A percentile compares a stretch with the other conserved stretches of the same genome.
Evolutionary conservation across 2,329 filamentous ascomycete genomes (phyloP).

Genomic region (Scedosporium dehoogii): DNA sequence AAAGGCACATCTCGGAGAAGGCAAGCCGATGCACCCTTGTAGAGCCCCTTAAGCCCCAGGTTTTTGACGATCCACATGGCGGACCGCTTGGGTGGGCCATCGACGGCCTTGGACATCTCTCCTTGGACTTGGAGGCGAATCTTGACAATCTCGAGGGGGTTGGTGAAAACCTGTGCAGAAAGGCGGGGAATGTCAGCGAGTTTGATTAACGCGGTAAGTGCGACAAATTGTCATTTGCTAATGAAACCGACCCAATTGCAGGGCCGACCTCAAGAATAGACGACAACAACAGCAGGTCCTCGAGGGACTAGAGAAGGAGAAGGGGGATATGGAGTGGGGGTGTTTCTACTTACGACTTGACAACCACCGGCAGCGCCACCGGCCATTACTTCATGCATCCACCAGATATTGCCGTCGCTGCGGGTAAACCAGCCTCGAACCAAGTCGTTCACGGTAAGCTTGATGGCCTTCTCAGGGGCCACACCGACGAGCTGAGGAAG

Average conservation of each 20-base stretch:
- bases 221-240: no score
- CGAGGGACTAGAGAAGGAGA: neutral
- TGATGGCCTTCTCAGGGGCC: conserved; percentile 98
- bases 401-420: conserved; percentile 61
- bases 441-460: conserved; percentile 94
- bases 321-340: neutral
- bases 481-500: conserved; percentile 93
- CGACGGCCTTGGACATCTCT: conserved; percentile 80
- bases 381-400: conserved; percentile 67
- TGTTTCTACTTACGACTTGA: conserved; percentile 68
- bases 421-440: conserved; percentile 69
- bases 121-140: conserved; percentile 97
- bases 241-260: neutral
- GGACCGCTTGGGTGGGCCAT: conserved; percentile 72
- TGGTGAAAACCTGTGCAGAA: conserved; percentile 70
- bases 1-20: conserved; percentile 94
- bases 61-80: conserved; percentile 98
- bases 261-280: neutral
- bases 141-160: conserved; percentile 98
- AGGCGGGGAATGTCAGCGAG: neutral
- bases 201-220: neutral
- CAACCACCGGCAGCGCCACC: conserved; percentile 86
- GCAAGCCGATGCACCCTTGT: conserved; percentile 94
- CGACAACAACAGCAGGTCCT: no score
- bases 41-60: conserved; percentile 84